Base-by-base conservation (phyloP, 768 basidiomycete genomes). In the Agaricus blazei region DNA sequence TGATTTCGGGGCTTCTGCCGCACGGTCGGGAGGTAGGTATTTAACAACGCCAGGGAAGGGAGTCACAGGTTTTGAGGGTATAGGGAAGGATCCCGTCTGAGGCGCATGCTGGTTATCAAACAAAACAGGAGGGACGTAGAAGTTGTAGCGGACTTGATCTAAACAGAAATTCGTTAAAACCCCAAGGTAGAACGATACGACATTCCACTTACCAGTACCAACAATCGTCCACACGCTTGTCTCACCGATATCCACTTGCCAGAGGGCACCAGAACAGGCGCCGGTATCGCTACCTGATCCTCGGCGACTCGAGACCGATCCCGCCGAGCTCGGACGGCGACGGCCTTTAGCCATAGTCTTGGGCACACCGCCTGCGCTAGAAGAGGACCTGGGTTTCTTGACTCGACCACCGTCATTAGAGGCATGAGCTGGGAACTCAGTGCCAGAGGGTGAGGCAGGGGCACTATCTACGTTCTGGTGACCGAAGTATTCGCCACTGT, bases 141-240 rank as follows among this genome's bases (percentile, higher is more conserved):
- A 95, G 70, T 94, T 93, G 73, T 94, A 93, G 58, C 93, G 86
- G 51, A 93, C 82, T 81, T 93, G 89, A 65, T 95, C 92, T 87
- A 71, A 46, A 34, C 52, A 59, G 45, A 51, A 43, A 53, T 57
- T 55, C 53, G 60, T 66, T 36, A 67, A 7, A 34, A 62, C 51
- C 44, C 57, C 36, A 41, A 24, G 48, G 44, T 29, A 26, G 23
- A 52, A 37, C 47, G 44, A 34, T 41, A 4, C 19, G 51, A 46
- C 57, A 56, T 28, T 31, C 27, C 23, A 65, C 78, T 70, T 68
- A 92, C 90, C 90, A 59, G 90, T 93, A 62, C 93, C 91, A 58
- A 93, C 90, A 61, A 94, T 91, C 3, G 93, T 94, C 93, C 93
- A 95, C 24, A 93, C 89, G 66, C 90, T 92, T 29, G 91, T 92